Percentiles rank a stretch among this genome's conserved stretches.
Conservation (phyloP, 2,329 filamentous ascomycete genomes). For the Colletotrichum spinosum region DNA sequence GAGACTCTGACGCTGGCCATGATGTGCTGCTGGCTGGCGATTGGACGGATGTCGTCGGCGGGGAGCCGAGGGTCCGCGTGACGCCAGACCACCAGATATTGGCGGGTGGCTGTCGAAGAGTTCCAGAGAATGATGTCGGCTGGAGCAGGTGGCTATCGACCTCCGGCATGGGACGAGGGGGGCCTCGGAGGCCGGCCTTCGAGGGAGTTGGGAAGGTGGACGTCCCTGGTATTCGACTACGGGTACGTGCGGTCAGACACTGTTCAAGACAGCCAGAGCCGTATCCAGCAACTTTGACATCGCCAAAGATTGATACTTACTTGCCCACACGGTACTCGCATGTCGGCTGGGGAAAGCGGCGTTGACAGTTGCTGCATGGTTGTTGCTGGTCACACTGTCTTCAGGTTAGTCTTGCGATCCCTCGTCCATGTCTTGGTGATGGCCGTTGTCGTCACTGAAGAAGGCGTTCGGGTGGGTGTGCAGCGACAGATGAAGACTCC, state of each 20-base stretch:
- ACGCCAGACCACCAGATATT: neutral
- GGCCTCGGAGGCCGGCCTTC: slow-evolving; percentile 15
- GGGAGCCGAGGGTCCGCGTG: neutral
- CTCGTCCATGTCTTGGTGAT: neutral
- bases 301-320: slow-evolving; percentile 37
- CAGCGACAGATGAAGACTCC: neutral
- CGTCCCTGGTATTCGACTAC: slow-evolving; percentile 30
- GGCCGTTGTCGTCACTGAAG: neutral
- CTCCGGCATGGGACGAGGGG: slow-evolving; percentile 29
- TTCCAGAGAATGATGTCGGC: slow-evolving; percentile 22
- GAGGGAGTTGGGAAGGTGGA: slow-evolving; percentile 27
- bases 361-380: slow-evolving; percentile 65
- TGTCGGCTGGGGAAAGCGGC: slow-evolving; percentile 62
- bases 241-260: too few species aligned
- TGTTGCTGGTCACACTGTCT: slow-evolving; percentile 64
- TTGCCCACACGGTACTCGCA: slow-evolving; percentile 58
- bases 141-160: slow-evolving; percentile 38
- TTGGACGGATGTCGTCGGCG: neutral
- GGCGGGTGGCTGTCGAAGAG: neutral
- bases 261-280: slow-evolving; percentile 1
- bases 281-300: neutral
- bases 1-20: neutral
- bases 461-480: neutral
- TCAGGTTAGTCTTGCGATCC: slow-evolving; percentile 17
- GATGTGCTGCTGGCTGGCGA: neutral